Percentiles rank a stretch among this genome's conserved stretches.
phyloP scores from a whole-genome alignment of 192 early-diverging fungal genomes.

The Lobosporangium transversale region DNA sequence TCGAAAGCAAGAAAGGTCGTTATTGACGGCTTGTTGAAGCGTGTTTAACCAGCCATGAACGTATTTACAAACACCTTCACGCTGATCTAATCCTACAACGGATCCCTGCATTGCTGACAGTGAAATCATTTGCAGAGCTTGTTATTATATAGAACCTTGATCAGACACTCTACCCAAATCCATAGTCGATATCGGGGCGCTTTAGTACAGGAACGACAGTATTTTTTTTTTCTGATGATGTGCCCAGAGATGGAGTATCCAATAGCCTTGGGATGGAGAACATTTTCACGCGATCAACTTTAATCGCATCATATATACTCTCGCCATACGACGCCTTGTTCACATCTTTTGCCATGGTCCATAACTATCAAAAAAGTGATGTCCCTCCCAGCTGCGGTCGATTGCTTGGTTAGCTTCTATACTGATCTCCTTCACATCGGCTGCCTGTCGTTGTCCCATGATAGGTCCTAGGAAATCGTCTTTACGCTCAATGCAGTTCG shows the following conservation, averaged over 20 bases:
- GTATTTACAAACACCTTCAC: conserved; percentile 19
- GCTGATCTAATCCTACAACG: conserved; percentile 46
- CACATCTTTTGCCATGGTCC: too few species aligned
- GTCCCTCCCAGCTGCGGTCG: too few species aligned
- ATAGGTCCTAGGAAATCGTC: too few species aligned
- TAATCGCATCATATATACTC: neutral
- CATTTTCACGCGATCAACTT: conserved; percentile 27
- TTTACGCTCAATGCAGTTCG: too few species aligned
- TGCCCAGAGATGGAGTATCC: neutral
- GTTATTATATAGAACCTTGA: conserved; percentile 50
- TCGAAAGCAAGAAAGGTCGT: conserved; percentile 14
- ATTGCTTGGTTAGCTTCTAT: too few species aligned
- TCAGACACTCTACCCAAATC: conserved; percentile 55
- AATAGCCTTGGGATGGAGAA: neutral
- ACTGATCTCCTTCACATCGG: too few species aligned
- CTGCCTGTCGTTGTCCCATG: too few species aligned
- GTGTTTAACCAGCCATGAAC: too few species aligned
- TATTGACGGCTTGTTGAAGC: conserved; percentile 6
- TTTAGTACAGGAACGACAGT: conserved; percentile 3
- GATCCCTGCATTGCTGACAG: conserved; percentile 11
- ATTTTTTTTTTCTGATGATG: too few species aligned
- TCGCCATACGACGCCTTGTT: neutral
- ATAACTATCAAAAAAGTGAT: too few species aligned
- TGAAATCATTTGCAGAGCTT: conserved; percentile 6
- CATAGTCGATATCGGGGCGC: conserved; percentile 57